Conservation (phyloP, 441 rosid species). For the Adansonia madagascariensis region DNA sequence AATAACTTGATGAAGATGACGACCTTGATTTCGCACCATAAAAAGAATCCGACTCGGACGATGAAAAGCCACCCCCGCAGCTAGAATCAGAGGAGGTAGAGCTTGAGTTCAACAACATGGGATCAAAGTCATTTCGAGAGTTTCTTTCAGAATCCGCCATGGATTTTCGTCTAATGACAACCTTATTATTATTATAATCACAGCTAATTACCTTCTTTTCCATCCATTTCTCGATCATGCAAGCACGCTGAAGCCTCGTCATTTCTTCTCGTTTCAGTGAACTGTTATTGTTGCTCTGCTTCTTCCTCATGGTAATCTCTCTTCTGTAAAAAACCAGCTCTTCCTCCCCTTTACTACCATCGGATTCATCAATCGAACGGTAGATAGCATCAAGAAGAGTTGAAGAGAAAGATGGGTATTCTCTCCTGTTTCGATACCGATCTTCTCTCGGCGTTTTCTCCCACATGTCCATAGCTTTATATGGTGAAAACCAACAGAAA, state of each 20-base stretch:
- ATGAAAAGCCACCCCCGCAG: slow-evolving; percentile 52
- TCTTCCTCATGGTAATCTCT: slow-evolving; percentile 39
- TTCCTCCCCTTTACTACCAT: slow-evolving; percentile 29
- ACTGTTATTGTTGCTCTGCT: slow-evolving; percentile 18
- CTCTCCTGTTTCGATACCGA: slow-evolving; percentile 31
- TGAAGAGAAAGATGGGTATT: slow-evolving; percentile 69
- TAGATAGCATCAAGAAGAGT: slow-evolving; percentile 70
- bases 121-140: slow-evolving; percentile 14
- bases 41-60: slow-evolving; percentile 53
- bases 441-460: slow-evolving; percentile 37
- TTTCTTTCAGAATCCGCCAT: slow-evolving; percentile 44
- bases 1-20: slow-evolving; percentile 42
- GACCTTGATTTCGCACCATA: slow-evolving; percentile 38
- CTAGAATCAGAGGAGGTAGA: slow-evolving; percentile 64
- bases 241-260: slow-evolving; percentile 28
- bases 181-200: slow-evolving; percentile 13
- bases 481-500: neutral
- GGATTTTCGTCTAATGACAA: slow-evolving; percentile 47
- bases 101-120: slow-evolving; percentile 43
- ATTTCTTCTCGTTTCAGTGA: slow-evolving; percentile 14
- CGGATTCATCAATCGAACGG: slow-evolving; percentile 62
- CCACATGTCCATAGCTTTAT: slow-evolving; percentile 50
- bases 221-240: slow-evolving; percentile 40
- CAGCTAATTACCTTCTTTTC: slow-evolving; percentile 32
- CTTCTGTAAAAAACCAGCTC: slow-evolving; percentile 30